Conservation (phyloP, 2,329 filamentous ascomycete species). For the Ceratocystis lukuohia region DNA sequence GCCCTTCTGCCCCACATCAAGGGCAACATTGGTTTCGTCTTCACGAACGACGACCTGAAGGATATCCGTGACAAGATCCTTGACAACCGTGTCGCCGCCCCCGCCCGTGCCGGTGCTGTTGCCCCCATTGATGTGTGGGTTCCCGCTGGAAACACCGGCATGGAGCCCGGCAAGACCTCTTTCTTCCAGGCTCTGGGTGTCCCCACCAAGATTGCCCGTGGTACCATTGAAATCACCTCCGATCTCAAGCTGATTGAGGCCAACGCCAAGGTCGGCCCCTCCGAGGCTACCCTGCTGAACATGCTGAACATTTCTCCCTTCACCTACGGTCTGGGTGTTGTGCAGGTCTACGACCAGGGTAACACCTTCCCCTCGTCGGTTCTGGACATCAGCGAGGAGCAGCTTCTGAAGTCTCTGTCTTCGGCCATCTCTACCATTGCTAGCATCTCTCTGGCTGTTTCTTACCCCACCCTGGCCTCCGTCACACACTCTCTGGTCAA, state of each 20-base stretch:
- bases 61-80: constrained; percentile 85
- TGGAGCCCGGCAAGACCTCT: constrained; percentile 99
- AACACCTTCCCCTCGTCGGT: constrained; percentile 79
- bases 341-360: constrained; percentile 95
- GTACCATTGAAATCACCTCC: constrained; percentile 99
- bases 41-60: constrained; percentile 97
- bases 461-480: constrained; percentile 92
- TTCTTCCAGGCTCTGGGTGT: constrained; percentile 99
- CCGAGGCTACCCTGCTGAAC: constrained; percentile 97
- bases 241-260: constrained; percentile 97
- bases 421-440: constrained; percentile 77
- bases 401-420: constrained; percentile 75
- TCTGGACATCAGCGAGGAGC: constrained; percentile 86
- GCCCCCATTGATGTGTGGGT: constrained; percentile 89
- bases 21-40: constrained; percentile 98
- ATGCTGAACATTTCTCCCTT: constrained; percentile 99
- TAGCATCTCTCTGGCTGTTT: constrained; percentile 76
- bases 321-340: constrained; percentile 95
- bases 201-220: constrained; percentile 99
- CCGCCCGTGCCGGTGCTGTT: constrained; percentile 92
- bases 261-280: constrained; percentile 87
- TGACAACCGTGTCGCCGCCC: constrained; percentile 91
- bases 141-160: constrained; percentile 97
- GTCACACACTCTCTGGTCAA: constrained; percentile 96
- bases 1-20: constrained; percentile 89